Conservation (phyloP, 352 stramenopile genomes). For the Globisporangium iwayamae region DNA sequence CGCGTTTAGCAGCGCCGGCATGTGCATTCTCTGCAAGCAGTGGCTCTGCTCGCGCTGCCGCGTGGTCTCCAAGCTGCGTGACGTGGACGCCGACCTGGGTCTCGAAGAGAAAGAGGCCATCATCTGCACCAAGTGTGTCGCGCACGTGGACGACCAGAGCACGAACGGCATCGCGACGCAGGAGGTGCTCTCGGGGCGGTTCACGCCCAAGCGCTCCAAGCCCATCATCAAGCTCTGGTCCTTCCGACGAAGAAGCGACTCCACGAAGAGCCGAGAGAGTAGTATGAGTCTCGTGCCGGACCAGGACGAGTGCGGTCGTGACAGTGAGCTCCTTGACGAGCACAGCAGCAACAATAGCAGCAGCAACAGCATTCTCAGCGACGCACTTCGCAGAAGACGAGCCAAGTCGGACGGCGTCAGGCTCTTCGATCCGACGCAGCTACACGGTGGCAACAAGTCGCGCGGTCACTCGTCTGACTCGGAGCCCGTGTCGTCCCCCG, state of each 20-base stretch:
- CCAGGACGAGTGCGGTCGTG: not conserved
- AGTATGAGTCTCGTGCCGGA: not conserved
- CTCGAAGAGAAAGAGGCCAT: slow-evolving; percentile 27
- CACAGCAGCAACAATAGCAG: not conserved
- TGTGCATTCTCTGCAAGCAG: slow-evolving; percentile 31
- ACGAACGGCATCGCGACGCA: slow-evolving; percentile 25
- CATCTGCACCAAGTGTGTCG: slow-evolving; percentile 31
- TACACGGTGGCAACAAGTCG: not conserved
- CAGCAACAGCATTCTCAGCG: not conserved
- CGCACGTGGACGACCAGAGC: slow-evolving; percentile 22
- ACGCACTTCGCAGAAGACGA: not conserved
- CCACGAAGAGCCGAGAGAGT: not conserved
- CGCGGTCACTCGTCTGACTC: slow-evolving; percentile 10
- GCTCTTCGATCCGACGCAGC: slow-evolving; percentile 9
- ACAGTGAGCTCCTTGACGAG: not conserved
- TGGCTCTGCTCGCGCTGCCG: slow-evolving; percentile 39
- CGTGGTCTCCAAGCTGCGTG: slow-evolving; percentile 25
- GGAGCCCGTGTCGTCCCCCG: not conserved
- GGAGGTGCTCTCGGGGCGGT: slow-evolving; percentile 24
- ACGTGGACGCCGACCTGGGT: slow-evolving; percentile 27
- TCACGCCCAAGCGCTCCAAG: not conserved
- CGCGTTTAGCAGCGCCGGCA: slow-evolving; percentile 23
- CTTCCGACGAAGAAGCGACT: not conserved
- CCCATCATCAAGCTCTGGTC: slow-evolving; percentile 6
- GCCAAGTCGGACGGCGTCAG: slow-evolving; percentile 4